A percentile compares a stretch with the other conserved stretches of the same genome.
Conservation (phyloP, 305 asterid species). For the Fraxinus ornus region DNA sequence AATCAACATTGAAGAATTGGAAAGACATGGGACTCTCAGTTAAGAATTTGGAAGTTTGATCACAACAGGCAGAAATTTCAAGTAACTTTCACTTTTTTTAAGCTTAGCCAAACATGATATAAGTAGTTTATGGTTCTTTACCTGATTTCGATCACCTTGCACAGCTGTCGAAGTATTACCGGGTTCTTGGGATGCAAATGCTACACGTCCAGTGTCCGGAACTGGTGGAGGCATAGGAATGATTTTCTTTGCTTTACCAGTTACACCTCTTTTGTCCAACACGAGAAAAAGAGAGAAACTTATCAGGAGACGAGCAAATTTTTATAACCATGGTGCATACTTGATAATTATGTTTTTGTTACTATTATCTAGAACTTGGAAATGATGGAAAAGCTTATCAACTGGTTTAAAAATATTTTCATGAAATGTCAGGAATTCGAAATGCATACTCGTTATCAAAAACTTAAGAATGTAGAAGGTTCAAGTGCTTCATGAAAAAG, state of each 20-base stretch:
- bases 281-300: conserved; percentile 17
- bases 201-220: conserved; percentile 33
- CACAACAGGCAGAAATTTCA: not conserved
- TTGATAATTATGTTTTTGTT: conserved; percentile 5
- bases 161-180: conserved; percentile 33
- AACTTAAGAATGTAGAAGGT: not conserved
- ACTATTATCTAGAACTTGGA: conserved; percentile 12
- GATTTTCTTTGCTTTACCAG: conserved; percentile 63
- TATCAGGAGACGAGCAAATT: conserved; percentile 1
- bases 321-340: conserved; percentile 1
- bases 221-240: conserved; percentile 65
- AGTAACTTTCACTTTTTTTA: not conserved
- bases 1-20: not conserved
- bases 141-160: conserved; percentile 57
- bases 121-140: conserved; percentile 17
- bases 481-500: not conserved
- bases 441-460: not conserved
- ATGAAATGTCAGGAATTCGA: not conserved
- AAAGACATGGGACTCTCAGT: not conserved
- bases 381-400: conserved; percentile 5
- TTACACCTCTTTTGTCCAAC: conserved; percentile 45
- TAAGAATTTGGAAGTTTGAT: not conserved
- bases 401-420: not conserved
- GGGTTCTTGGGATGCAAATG: conserved; percentile 31
- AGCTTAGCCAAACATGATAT: not conserved